A percentile compares a stretch with the other conserved stretches of the same genome.
phyloP scores from a whole-genome alignment of 148 eudicot species.

The Camellia lanceoleosa region DNA sequence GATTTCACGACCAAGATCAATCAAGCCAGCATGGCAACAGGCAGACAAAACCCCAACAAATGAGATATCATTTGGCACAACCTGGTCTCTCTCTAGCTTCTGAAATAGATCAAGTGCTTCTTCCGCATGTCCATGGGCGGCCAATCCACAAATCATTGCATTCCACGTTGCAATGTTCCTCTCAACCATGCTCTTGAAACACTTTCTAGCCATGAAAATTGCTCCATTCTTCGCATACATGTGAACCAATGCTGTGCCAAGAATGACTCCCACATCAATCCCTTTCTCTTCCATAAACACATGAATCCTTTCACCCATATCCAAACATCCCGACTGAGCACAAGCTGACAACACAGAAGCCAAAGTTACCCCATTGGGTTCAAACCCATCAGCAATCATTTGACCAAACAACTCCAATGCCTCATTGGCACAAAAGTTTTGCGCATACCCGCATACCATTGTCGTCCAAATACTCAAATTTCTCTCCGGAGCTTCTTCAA shows the following conservation, averaged over 20 bases:
- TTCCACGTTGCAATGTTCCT: slow-evolving; percentile 76
- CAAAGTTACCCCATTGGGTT: slow-evolving; percentile 61
- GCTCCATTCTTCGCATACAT: slow-evolving; percentile 84
- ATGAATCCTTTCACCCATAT: slow-evolving; percentile 60
- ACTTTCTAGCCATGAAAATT: slow-evolving; percentile 44
- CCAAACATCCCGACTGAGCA: slow-evolving; percentile 64
- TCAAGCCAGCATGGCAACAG: slow-evolving; percentile 74
- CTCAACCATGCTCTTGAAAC: slow-evolving; percentile 57
- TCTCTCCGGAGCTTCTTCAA: slow-evolving; percentile 56
- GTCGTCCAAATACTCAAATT: slow-evolving; percentile 80
- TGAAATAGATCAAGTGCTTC: slow-evolving; percentile 57
- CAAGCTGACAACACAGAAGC: slow-evolving; percentile 79
- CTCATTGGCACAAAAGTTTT: slow-evolving; percentile 43
- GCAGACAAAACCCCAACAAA: slow-evolving; percentile 75
- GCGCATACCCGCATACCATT: slow-evolving; percentile 73
- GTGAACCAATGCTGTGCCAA: slow-evolving; percentile 78
- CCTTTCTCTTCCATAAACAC: slow-evolving; percentile 40
- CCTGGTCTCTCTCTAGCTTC: slow-evolving; percentile 32
- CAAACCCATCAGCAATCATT: slow-evolving; percentile 51
- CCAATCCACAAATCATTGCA: slow-evolving; percentile 82
- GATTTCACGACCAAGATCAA: slow-evolving; percentile 51
- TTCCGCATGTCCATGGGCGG: slow-evolving; percentile 66
- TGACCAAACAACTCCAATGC: slow-evolving; percentile 54
- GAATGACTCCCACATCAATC: slow-evolving; percentile 50
- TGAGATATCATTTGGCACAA: slow-evolving; percentile 54